These are phyloP conservation scores for Colletotrichum salicis DNA, from an alignment of 2,329 filamentous ascomycete genomes.

Conservation along the genomic window DNA sequence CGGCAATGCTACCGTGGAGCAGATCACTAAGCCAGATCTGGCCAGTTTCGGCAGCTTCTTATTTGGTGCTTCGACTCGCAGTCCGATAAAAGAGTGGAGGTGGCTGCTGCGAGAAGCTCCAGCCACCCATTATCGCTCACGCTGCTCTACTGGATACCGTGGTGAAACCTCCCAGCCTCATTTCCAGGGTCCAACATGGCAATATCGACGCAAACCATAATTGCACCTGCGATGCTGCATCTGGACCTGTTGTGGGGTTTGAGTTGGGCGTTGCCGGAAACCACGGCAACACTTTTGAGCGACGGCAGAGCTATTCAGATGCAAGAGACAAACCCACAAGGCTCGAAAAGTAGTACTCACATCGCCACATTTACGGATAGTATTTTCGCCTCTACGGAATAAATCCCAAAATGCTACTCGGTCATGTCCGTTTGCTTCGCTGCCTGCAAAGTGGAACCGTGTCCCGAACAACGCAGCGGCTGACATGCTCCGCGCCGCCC, in stretches of 20 bases:
- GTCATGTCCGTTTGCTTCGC: neutral
- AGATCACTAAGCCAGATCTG: constrained; percentile 32
- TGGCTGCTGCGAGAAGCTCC: constrained; percentile 19
- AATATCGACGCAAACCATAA: neutral
- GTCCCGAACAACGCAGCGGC: constrained; percentile 31
- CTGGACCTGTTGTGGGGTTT: constrained; percentile 15
- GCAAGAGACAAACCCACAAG: neutral
- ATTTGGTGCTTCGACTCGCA: constrained; percentile 16
- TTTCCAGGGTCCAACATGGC: constrained; percentile 14
- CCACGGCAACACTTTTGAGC: neutral
- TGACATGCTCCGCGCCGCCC: constrained; percentile 26
- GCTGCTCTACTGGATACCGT: constrained; percentile 10
- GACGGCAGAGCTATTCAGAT: neutral
- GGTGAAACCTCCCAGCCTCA: constrained; percentile 18
- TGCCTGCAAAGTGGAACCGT: constrained; percentile 25
- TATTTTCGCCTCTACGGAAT: neutral
- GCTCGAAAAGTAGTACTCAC: neutral
- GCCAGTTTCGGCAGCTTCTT: constrained; percentile 19
- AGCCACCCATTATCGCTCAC: constrained; percentile 17
- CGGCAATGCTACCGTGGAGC: constrained; percentile 30
- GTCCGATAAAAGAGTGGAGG: constrained; percentile 24
- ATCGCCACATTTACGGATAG: neutral
- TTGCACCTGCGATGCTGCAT: neutral
- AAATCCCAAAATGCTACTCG: neutral
- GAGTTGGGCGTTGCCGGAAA: constrained; percentile 2